Conservation (phyloP, 129 eudicot species). For the Centaurea solstitialis region DNA sequence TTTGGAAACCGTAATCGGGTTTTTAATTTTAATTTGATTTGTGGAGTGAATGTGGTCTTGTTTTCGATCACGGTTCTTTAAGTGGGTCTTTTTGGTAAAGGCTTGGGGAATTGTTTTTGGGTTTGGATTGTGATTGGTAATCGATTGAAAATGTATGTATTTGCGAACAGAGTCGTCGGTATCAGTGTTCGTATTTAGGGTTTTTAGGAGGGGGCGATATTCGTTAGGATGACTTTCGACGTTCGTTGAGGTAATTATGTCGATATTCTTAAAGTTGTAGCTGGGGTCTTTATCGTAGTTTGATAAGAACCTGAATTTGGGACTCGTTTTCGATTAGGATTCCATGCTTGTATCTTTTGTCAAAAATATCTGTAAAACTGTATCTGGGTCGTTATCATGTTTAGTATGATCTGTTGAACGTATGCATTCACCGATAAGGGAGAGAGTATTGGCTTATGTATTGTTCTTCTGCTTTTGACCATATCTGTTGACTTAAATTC, state of each 20-base stretch:
- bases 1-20: background rate
- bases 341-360: too few relatives aligned
- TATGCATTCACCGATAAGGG: background rate
- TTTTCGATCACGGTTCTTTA: background rate
- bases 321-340: background rate
- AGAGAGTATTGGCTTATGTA: background rate
- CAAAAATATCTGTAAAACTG: background rate
- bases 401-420: background rate
- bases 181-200: background rate
- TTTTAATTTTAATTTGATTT: background rate
- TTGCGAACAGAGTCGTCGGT: background rate
- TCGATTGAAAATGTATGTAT: too few relatives aligned
- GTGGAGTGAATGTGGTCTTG: background rate
- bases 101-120: background rate
- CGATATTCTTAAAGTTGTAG: background rate
- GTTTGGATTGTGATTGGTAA: background rate
- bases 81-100: background rate
- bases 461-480: background rate
- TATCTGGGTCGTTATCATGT: background rate
- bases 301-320: background rate
- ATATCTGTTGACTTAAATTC: background rate
- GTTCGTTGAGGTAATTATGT: background rate
- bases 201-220: background rate
- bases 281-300: background rate
- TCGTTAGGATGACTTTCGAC: too few relatives aligned